Evolutionary conservation across 1,284 basidiomycete species (phyloP).

Genomic region (Golubevia sp.): DNA sequence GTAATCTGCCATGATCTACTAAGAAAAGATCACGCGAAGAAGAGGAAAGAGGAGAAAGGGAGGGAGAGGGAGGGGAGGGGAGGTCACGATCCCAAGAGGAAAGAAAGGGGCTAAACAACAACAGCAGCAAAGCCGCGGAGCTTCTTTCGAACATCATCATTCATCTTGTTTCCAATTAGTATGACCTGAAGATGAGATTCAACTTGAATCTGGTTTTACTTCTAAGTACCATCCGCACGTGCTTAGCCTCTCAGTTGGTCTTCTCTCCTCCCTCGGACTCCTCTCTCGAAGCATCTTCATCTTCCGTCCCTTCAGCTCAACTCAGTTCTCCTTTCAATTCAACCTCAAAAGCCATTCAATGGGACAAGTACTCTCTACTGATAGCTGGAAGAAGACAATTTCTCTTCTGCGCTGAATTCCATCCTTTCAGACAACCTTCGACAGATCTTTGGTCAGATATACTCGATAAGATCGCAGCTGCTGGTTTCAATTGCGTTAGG

Average conservation of each 20-base stretch:
- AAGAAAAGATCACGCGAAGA: neutral
- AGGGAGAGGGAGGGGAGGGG: conserved; percentile 39
- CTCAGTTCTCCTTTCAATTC: too few relatives aligned
- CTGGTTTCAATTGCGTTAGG: conserved; percentile 70
- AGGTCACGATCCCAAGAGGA: too few relatives aligned
- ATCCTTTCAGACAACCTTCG: conserved; percentile 79
- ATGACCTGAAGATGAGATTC: conserved; percentile 46
- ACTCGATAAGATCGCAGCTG: conserved; percentile 77
- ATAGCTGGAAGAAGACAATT: conserved; percentile 7
- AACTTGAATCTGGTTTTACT: too few relatives aligned
- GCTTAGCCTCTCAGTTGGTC: too few relatives aligned
- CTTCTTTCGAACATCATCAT: neutral
- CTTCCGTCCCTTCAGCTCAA: too few relatives aligned
- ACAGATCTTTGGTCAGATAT: conserved; percentile 80
- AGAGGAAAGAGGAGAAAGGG: conserved; percentile 51
- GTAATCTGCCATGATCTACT: neutral
- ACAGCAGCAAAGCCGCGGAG: too few relatives aligned
- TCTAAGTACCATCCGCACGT: too few relatives aligned
- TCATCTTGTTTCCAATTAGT: neutral
- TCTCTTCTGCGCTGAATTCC: conserved; percentile 68
- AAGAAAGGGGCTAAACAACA: conserved; percentile 38
- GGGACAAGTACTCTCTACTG: conserved; percentile 6
- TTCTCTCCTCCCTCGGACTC: too few relatives aligned
- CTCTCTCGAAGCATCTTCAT: too few relatives aligned
- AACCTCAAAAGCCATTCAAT: neutral